Base-by-base conservation (phyloP, 495 filamentous ascomycete species). In the Trichoderma parareesei region DNA sequence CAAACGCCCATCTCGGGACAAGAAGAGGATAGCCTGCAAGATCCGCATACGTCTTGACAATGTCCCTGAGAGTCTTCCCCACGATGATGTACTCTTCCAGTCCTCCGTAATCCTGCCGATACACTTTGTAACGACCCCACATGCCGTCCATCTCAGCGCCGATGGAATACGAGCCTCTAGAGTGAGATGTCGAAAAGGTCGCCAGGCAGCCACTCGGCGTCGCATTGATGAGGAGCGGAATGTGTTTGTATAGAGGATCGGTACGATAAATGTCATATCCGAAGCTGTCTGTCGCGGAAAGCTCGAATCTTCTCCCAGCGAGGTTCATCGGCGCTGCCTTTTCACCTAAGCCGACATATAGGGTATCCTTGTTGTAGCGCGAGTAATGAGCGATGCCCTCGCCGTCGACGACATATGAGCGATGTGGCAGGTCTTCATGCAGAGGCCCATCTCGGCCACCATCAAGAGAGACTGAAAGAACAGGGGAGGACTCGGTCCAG, bases 181-280 rank as follows among this genome's bases (percentile, higher is more conserved):
- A 76, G 69, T 88, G 85, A 1, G 85, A 84, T 0, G 85, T 87
- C 1, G 85, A 87, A 76, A 88, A 89, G 38, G 87, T 82, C 1
- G 81, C 87, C 14, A 89, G 81, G 40, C 83, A 86, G 7, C 85
- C 86, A 9, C 81, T 69, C 0, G 82, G 77, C 1, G 80, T 84
- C 5, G 82, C 84, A 64, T 86, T 86, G 72, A 90, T 86, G 35
- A 90, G 72, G 0, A 90, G 78, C 0, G 88, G 87, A 46, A 88
- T 86, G 66, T 89, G 84, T 72, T 90, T 90, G 77, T 90, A 90
- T 60, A 90, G 76, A 14, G 88, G 87, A 71, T 90, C 88, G 53
- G 85, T 85, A 20, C 83, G 81, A 71, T 88, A 85, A 35, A 84
- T 81, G 68, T 90, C 87, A 72, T 90, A 90, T 20, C 85, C 84